Percentiles rank a stretch among this genome's conserved stretches.
phyloP scores from a whole-genome alignment of 768 basidiomycete genomes.

The Pholiota molesta region DNA sequence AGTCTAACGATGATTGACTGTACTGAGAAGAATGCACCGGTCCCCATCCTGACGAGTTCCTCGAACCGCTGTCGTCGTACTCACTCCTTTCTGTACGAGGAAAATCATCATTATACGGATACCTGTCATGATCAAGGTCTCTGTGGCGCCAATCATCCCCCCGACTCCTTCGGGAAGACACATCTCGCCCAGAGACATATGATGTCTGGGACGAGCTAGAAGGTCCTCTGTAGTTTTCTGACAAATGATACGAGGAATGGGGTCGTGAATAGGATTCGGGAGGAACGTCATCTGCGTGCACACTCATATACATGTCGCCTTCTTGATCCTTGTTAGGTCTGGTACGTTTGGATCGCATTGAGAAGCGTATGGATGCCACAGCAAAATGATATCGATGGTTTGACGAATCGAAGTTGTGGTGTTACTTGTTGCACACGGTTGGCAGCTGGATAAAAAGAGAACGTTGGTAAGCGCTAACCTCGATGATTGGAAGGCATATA shows the following conservation, averaged over 20 bases:
- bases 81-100: constrained; percentile 52
- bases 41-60: constrained; percentile 50
- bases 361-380: background rate
- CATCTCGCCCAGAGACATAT: constrained; percentile 54
- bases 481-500: background rate
- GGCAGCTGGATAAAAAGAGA: background rate
- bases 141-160: constrained; percentile 56
- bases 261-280: constrained; percentile 56
- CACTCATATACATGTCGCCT: constrained; percentile 50
- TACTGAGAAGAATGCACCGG: constrained; percentile 44
- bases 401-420: constrained; percentile 21
- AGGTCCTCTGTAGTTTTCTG: constrained; percentile 51
- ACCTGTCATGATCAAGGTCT: constrained; percentile 49
- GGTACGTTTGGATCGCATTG: constrained; percentile 56
- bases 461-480: background rate
- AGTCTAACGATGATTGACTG: constrained; percentile 46
- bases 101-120: constrained; percentile 50
- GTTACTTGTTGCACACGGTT: constrained; percentile 34
- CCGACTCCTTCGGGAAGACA: constrained; percentile 54
- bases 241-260: constrained; percentile 47
- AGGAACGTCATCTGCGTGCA: constrained; percentile 54
- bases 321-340: constrained; percentile 53
- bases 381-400: background rate
- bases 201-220: constrained; percentile 43
- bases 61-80: constrained; percentile 46